Evolutionary conservation across 2,329 filamentous ascomycete species (phyloP).

Genomic region (Colletotrichum tofieldiae): DNA sequence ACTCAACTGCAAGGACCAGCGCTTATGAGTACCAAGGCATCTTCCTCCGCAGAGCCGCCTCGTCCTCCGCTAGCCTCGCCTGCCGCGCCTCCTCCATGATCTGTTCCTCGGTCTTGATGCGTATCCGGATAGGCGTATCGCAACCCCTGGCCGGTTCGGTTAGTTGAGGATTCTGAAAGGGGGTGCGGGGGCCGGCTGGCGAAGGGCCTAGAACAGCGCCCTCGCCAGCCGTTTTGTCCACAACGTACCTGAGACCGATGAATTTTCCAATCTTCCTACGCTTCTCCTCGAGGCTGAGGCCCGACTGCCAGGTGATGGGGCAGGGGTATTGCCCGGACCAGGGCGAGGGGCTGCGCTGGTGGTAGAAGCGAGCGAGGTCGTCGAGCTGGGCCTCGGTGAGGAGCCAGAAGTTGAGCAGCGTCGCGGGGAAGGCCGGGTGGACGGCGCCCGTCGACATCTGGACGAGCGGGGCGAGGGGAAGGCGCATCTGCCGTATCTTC

Average conservation of each 20-base stretch:
- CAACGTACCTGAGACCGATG: constrained; percentile 77
- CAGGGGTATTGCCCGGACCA: constrained; percentile 76
- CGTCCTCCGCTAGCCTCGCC: constrained; percentile 58
- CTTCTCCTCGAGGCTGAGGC: constrained; percentile 76
- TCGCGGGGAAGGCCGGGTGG: constrained; percentile 76
- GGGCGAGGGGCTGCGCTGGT: constrained; percentile 74
- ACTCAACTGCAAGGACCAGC: not conserved
- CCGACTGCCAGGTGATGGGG: constrained; percentile 74
- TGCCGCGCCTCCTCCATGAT: constrained; percentile 61
- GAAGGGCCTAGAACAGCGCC: constrained; percentile 53
- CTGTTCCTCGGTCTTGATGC: constrained; percentile 62
- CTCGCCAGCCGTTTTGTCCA: constrained; percentile 50
- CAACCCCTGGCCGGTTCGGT: constrained; percentile 29
- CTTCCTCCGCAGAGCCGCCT: constrained; percentile 66
- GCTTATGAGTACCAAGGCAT: constrained; percentile 52
- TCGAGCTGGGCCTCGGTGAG: constrained; percentile 81
- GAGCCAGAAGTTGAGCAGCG: constrained; percentile 81
- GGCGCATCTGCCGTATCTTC: constrained; percentile 77
- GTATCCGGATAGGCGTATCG: constrained; percentile 40
- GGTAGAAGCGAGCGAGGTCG: constrained; percentile 79
- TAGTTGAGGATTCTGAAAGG: constrained; percentile 10
- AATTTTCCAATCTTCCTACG: constrained; percentile 81
- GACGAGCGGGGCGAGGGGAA: constrained; percentile 77
- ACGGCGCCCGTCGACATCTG: constrained; percentile 73
- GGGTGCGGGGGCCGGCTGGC: constrained; percentile 46